Evolutionary conservation across 2,329 filamentous ascomycete species (phyloP).

Genomic region (Macrophomina tecta): DNA sequence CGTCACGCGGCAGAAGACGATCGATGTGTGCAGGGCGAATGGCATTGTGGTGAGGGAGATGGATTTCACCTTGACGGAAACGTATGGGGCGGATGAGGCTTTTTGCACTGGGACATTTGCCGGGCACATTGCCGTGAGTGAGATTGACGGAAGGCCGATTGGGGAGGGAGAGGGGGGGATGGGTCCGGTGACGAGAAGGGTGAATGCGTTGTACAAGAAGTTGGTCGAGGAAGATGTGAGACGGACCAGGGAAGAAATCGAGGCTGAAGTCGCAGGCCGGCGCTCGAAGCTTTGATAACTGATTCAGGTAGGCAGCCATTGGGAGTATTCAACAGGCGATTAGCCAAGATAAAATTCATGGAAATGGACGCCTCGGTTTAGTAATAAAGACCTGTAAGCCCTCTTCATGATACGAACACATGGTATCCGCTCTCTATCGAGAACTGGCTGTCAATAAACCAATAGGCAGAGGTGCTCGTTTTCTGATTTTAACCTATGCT

Average conservation of each 20-base stretch:
- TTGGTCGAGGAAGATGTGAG: background rate
- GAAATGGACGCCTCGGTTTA: too few relatives aligned
- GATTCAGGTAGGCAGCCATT: too few relatives aligned
- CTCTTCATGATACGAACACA: too few relatives aligned
- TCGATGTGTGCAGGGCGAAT: conserved; percentile 38
- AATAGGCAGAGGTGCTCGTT: too few relatives aligned
- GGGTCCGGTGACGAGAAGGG: background rate
- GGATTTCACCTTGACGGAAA: conserved; percentile 40
- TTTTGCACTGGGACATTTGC: conserved; percentile 42
- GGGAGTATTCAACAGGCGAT: too few relatives aligned
- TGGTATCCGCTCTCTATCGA: too few relatives aligned
- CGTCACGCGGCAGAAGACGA: conserved; percentile 41
- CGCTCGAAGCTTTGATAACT: background rate
- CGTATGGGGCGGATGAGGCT: conserved; percentile 40
- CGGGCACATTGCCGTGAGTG: background rate
- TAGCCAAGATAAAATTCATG: too few relatives aligned
- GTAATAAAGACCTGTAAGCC: too few relatives aligned
- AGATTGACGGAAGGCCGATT: conserved; percentile 1
- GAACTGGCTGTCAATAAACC: too few relatives aligned
- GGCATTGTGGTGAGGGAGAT: conserved; percentile 37
- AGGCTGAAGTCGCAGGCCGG: background rate
- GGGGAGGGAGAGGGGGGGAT: background rate
- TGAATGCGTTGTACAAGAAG: background rate
- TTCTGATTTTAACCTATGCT: too few relatives aligned
- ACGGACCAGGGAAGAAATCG: background rate